These are phyloP conservation scores for Elsinoe arachidis DNA, from an alignment of 2,329 filamentous ascomycete genomes.

Conservation along the genomic window DNA sequence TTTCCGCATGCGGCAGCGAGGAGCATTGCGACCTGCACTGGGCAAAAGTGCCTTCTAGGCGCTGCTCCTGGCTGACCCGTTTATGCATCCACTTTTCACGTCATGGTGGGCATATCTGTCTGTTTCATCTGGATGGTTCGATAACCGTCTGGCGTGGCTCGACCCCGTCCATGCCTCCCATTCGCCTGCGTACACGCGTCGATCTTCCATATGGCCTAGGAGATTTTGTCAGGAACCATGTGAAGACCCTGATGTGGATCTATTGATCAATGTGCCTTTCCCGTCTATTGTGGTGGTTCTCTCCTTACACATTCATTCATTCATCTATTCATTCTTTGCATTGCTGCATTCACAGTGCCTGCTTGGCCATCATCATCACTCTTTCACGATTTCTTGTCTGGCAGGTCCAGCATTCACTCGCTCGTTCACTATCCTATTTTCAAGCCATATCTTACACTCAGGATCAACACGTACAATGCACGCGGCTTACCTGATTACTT, in stretches of 20 bases:
- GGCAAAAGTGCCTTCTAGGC: too few species aligned
- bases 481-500: not conserved
- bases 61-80: not conserved
- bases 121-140: not conserved
- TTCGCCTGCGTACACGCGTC: slow-evolving; percentile 1
- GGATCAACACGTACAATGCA: not conserved
- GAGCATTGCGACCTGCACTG: too few species aligned
- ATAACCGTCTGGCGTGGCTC: not conserved
- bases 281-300: not conserved
- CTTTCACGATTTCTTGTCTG: not conserved
- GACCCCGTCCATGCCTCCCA: not conserved
- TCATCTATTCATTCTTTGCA: not conserved
- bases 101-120: not conserved
- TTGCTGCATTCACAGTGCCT: slow-evolving; percentile 1
- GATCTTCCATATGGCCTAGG: not conserved
- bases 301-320: not conserved
- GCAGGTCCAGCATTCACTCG: not conserved
- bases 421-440: not conserved
- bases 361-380: not conserved
- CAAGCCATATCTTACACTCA: not conserved
- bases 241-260: not conserved
- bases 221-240: not conserved
- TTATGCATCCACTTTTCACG: not conserved
- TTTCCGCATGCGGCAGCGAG: too few species aligned
- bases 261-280: not conserved